Evolutionary conservation across 2,329 filamentous ascomycete genomes (phyloP).

Genomic region (Diaporthe citriasiana): DNA sequence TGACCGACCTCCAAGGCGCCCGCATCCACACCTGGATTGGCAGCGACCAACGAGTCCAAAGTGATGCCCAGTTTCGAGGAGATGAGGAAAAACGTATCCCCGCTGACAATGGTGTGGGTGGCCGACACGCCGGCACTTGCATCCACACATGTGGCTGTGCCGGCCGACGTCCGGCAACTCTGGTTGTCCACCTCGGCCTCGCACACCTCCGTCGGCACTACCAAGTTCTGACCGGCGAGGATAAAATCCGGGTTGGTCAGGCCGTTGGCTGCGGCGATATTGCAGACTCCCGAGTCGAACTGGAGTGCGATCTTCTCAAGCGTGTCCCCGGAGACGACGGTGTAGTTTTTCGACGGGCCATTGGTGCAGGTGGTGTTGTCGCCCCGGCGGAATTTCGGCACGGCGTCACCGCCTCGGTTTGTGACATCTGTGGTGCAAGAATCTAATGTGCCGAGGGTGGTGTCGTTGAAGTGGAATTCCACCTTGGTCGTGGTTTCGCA

Average conservation of each 20-base stretch:
- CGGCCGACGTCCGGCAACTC: conserved; percentile 11
- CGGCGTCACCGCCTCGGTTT: conserved; percentile 1
- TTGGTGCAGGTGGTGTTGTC: conserved; percentile 15
- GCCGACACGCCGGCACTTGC: background rate
- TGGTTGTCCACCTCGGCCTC: conserved; percentile 21
- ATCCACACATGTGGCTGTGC: conserved; percentile 17
- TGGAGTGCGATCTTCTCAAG: conserved; percentile 31
- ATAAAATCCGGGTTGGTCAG: conserved; percentile 23
- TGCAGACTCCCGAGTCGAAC: conserved; percentile 33
- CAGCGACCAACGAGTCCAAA: conserved; percentile 21
- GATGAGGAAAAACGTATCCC: conserved; percentile 28
- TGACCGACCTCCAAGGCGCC: conserved; percentile 16
- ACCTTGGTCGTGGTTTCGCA: background rate
- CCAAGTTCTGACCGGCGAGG: conserved; percentile 8
- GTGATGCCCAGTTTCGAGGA: conserved; percentile 26
- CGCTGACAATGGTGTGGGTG: conserved; percentile 2
- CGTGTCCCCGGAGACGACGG: conserved; percentile 19
- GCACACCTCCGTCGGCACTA: conserved; percentile 23
- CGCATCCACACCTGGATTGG: conserved; percentile 8
- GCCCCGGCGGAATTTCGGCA: conserved; percentile 5
- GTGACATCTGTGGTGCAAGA: conserved; percentile 26
- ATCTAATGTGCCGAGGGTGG: background rate
- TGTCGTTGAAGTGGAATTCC: conserved; percentile 32
- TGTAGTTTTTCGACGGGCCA: conserved; percentile 17
- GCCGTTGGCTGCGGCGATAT: conserved; percentile 19